Evolutionary conservation across 2,329 filamentous ascomycete species (phyloP), one percentile per base, ranked within the genome.

Genomic region (Whalleya microplaca): DNA sequence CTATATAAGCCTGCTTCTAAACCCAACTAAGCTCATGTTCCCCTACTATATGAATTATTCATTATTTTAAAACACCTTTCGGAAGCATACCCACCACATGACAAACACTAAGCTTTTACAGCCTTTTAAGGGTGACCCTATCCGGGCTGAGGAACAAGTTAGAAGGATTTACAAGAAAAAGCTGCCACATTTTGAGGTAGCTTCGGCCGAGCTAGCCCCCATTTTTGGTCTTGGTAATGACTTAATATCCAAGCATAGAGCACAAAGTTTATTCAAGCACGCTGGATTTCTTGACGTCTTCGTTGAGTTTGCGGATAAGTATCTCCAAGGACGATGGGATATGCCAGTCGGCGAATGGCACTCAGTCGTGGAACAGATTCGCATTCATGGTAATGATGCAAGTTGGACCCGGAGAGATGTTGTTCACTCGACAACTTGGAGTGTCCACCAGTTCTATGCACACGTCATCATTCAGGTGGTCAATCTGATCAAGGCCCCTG

Each of bases 181-280:
- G 14, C 56, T 53, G 0, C 32, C 58, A 1, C 56, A 65, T n/a
- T 37, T 61, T 1, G 61, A 66, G 5, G 45, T 58, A 4, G 65
- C 56, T 0, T 58, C 64, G 1, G 48, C 48, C 0, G 56, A 66
- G 40, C 45, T 71, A 12, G 60, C 65, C 2, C 61, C 61, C 1
- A 47, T 69, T 21, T 68, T 59, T 21, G 64, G 66, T 1, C 58
- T 71, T 12, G 64, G 66, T 0, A 40, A 52, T 1, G 48, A 49
- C 12, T 48, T 58, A 5, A 3, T 69, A 3, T 64, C 62, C 2
- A 51, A 51, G 6, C 41, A 51, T 9, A 51, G 61, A 14, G 64
- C 63, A 5, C 59, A 67, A 21, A 45, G 53, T 20, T 48, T 69
- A 3, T 67, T 69, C 37, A 51, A 18, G 19, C 59, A 64, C 21